Base-by-base conservation (phyloP, 176 grass and related monocot genomes). In the Triticum turgidum region DNA sequence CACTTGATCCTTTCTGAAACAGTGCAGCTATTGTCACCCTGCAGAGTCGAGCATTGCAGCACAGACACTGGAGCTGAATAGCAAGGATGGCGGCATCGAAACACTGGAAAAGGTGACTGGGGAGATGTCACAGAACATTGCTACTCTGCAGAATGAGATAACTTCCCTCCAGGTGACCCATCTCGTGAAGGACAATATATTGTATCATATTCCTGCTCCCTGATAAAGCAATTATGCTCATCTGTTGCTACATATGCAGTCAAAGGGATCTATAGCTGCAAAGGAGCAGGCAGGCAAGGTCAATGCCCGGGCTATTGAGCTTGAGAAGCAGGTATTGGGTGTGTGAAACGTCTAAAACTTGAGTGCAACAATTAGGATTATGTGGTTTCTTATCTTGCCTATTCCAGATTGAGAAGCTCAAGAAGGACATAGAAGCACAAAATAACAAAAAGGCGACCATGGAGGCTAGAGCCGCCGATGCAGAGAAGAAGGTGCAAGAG, bases 261-360 rank as follows among this genome's bases (percentile, higher is more conserved):
- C 73, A 42, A 85, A 86, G 68, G 81, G 89, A 22, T 87, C 83
- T 61, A 69, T 74, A 71, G 91, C 91, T 88, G 88, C 73, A 59
- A 86, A 88, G 77, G 89, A 98, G 66, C 80, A 86, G 79, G 85
- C 87, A 56, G 86, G 72, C 34, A 91, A 90, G 84, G 88, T 42
- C 65, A 81, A 78, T 65, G 79, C 80, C 65, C 54, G 79, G 76
- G 78, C 82, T 80, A 63, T 34, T 83, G 84, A 92, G 84, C 92
- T 96, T 79, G 82, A 94, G 91, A 82, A 94, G 29, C 94, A 96
- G 97, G 97, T 96, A 89, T 24, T 64, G 30, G 62, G 30, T 24
- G 61, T 30, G 15, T 5, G 54, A n/a, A 80, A 35, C 25, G 72
- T 73, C 54, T 78, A 61, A 13, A 77, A 76, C 34, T 81, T 18